phyloP scores from a whole-genome alignment of 768 basidiomycete species.

The Kwoniella dejecticola region DNA sequence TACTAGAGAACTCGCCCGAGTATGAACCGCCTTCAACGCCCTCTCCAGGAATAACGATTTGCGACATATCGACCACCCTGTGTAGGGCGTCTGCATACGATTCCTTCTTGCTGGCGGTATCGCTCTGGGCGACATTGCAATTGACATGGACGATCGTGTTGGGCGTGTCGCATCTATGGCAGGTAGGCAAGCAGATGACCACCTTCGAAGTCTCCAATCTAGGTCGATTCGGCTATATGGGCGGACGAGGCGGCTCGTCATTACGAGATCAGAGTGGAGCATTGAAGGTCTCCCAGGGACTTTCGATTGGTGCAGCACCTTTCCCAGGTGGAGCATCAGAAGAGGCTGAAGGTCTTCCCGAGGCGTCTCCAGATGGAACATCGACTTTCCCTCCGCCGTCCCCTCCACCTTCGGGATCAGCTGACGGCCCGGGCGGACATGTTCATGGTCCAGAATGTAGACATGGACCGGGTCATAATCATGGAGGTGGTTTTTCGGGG shows the following conservation, averaged over 20 bases:
- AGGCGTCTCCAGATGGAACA: conserved; percentile 29
- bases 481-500: conserved; percentile 18
- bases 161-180: conserved; percentile 83
- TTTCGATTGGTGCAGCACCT: conserved; percentile 44
- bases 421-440: conserved; percentile 21
- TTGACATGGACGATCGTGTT: conserved; percentile 92
- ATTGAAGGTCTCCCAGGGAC: conserved; percentile 21
- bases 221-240: conserved; percentile 95
- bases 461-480: conserved; percentile 52
- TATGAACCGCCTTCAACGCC: conserved; percentile 27
- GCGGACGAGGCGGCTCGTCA: conserved; percentile 65
- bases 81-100: conserved; percentile 73
- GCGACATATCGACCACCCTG: conserved; percentile 68
- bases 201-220: conserved; percentile 94
- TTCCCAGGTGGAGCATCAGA: conserved; percentile 42
- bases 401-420: conserved; percentile 3
- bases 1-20: conserved; percentile 48
- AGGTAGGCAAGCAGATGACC: conserved; percentile 90
- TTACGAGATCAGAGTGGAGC: conserved; percentile 55
- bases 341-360: conserved; percentile 28
- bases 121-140: conserved; percentile 85
- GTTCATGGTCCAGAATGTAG: conserved; percentile 57
- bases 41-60: conserved; percentile 61
- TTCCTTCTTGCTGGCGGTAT: conserved; percentile 79
- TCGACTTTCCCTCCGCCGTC: conserved; percentile 1